phyloP scores from a whole-genome alignment of 495 filamentous ascomycete genomes.

The Podospora sp. region DNA sequence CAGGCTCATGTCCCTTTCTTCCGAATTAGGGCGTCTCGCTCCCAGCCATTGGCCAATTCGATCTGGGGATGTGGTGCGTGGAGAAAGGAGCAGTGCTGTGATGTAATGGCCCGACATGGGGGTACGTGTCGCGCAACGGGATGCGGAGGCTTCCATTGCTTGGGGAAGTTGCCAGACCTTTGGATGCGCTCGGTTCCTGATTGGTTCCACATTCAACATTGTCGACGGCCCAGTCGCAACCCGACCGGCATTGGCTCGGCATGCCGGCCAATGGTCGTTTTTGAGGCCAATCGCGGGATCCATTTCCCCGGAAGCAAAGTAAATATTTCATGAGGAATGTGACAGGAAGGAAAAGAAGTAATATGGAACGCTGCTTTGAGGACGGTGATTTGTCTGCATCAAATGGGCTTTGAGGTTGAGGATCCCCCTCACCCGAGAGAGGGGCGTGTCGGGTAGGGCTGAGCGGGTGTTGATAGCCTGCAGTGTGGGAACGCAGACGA shows the following conservation, averaged over 20 bases:
- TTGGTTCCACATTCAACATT: constrained; percentile 20
- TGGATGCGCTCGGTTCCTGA: constrained; percentile 30
- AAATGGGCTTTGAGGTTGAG: too few relatives aligned
- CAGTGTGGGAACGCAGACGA: neutral
- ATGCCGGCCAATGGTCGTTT: neutral
- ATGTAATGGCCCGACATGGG: constrained; percentile 18
- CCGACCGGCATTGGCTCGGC: neutral
- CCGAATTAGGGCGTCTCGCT: constrained; percentile 8
- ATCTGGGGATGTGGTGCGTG: constrained; percentile 5
- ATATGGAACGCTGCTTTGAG: too few relatives aligned
- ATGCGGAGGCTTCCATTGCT: neutral
- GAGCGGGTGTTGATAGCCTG: neutral
- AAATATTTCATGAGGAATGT: neutral
- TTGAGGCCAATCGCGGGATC: neutral
- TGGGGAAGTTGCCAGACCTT: neutral
- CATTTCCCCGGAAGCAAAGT: neutral
- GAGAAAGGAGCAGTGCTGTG: neutral
- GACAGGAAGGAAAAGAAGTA: too few relatives aligned
- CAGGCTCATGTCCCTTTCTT: neutral
- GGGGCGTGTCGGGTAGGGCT: constrained; percentile 6
- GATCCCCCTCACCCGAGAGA: neutral
- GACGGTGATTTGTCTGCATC: too few relatives aligned
- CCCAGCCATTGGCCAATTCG: constrained; percentile 14
- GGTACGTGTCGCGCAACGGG: constrained; percentile 5
- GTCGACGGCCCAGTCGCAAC: neutral